Conservation (phyloP, 768 basidiomycete species). For the Steccherinum ochraceum region DNA sequence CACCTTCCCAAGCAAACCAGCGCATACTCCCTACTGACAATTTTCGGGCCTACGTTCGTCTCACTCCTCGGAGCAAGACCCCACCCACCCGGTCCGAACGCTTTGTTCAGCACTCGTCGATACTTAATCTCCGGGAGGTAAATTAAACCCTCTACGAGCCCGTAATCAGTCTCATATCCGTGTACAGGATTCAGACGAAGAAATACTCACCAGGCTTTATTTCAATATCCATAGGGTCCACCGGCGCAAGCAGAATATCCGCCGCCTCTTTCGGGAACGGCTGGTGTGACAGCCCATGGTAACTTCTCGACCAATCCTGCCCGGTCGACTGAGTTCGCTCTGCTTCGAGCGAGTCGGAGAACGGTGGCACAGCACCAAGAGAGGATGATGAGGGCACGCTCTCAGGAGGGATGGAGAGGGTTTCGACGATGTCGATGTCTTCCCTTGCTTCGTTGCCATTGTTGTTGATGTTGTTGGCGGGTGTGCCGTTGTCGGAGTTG, state of each 20-base stretch:
- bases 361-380: not conserved
- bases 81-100: constrained; percentile 97
- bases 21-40: constrained; percentile 92
- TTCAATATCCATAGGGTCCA: constrained; percentile 79
- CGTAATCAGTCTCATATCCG: not conserved
- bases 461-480: constrained; percentile 16
- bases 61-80: constrained; percentile 91
- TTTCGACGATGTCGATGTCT: constrained; percentile 8
- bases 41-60: constrained; percentile 80
- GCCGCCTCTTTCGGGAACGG: constrained; percentile 76
- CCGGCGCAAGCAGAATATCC: constrained; percentile 64
- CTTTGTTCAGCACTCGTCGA: constrained; percentile 82
- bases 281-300: constrained; percentile 68
- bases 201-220: constrained; percentile 74
- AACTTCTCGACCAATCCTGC: constrained; percentile 91
- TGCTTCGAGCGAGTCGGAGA: not conserved
- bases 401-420: constrained; percentile 13
- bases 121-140: constrained; percentile 99
- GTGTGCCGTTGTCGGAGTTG: constrained; percentile 25
- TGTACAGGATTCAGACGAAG: not conserved
- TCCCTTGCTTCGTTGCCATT: constrained; percentile 14
- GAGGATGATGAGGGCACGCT: constrained; percentile 13
- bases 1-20: constrained; percentile 89
- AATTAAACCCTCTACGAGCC: constrained; percentile 70
- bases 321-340: too few relatives aligned